Evolutionary conservation across 2,329 filamentous ascomycete species (phyloP).

Genomic region (Fusarium brevicatenulatum): DNA sequence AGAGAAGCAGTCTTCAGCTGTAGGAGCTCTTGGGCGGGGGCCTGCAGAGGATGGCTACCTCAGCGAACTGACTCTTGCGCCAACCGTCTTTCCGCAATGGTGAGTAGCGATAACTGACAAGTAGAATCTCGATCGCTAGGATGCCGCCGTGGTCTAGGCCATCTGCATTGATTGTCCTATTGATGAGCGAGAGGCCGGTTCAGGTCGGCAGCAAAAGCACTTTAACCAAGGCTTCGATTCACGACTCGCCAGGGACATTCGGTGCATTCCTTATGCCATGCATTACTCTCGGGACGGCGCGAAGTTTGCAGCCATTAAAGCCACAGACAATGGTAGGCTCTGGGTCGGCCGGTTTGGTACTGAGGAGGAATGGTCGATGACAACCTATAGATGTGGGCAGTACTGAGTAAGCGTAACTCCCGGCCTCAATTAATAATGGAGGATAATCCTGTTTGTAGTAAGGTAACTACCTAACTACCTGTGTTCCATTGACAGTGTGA

Average conservation of each 20-base stretch:
- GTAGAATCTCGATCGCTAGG: neutral
- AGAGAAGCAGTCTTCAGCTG: neutral
- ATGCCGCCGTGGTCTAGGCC: neutral
- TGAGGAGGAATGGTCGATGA: slow-evolving; percentile 24
- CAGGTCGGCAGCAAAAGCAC: neutral
- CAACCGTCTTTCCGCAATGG: neutral
- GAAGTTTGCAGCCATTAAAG: slow-evolving; percentile 27
- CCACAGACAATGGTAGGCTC: neutral
- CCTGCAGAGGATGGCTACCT: neutral
- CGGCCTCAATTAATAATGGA: neutral
- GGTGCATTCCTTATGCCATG: neutral
- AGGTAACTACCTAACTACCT: neutral
- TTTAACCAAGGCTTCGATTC: neutral
- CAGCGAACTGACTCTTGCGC: neutral
- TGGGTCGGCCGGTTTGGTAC: slow-evolving; percentile 5
- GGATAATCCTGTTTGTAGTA: neutral
- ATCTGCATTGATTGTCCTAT: neutral
- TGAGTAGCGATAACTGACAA: neutral
- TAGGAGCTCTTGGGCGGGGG: neutral
- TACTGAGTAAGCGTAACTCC: neutral
- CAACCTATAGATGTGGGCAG: slow-evolving; percentile 6
- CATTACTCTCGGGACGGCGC: slow-evolving; percentile 17
- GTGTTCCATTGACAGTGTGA: neutral
- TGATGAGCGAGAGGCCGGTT: neutral
- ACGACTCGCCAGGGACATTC: neutral